Percentiles rank a stretch among this genome's conserved stretches.
phyloP scores from a whole-genome alignment of 2,329 filamentous ascomycete genomes.

The Aureobasidium sp. region DNA sequence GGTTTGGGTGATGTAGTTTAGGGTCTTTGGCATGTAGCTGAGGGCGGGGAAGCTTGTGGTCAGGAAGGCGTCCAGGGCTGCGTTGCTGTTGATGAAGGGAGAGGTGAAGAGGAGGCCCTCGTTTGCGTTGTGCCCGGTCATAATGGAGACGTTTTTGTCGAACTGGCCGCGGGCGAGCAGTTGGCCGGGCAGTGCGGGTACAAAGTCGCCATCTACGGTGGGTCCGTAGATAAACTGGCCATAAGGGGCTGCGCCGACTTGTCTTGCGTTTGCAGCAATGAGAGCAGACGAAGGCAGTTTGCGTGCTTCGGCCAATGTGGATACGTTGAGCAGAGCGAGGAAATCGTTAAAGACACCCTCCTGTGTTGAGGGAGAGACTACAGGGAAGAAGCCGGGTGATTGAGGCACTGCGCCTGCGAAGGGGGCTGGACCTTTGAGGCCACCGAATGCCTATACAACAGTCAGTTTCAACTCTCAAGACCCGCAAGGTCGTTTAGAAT shows the following conservation, averaged over 20 bases:
- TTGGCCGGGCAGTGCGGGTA: conserved; percentile 37
- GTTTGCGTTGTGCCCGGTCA: conserved; percentile 37
- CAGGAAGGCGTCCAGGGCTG: conserved; percentile 23
- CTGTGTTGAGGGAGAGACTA: conserved; percentile 27
- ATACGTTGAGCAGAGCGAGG: conserved; percentile 34
- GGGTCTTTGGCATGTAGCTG: conserved; percentile 19
- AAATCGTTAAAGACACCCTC: conserved; percentile 33
- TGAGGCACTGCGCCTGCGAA: conserved; percentile 40
- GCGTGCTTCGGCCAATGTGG: conserved; percentile 36
- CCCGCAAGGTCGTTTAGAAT: not conserved
- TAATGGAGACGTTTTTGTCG: conserved; percentile 36
- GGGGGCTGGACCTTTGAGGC: conserved; percentile 32
- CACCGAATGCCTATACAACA: conserved; percentile 33
- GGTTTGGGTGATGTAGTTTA: conserved; percentile 34
- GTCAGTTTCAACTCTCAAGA: not conserved
- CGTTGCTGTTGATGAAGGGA: conserved; percentile 28
- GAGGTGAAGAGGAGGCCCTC: conserved; percentile 39
- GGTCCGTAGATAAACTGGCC: conserved; percentile 40
- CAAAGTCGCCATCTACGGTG: conserved; percentile 42
- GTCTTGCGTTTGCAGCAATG: conserved; percentile 36
- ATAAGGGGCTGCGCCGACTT: conserved; percentile 32
- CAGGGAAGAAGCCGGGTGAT: conserved; percentile 36
- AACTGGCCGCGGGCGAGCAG: conserved; percentile 37
- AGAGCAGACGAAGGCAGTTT: conserved; percentile 31
- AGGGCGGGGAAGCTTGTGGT: conserved; percentile 23